phyloP scores from a whole-genome alignment of 2,329 filamentous ascomycete species.

The Fusarium sacchari region DNA sequence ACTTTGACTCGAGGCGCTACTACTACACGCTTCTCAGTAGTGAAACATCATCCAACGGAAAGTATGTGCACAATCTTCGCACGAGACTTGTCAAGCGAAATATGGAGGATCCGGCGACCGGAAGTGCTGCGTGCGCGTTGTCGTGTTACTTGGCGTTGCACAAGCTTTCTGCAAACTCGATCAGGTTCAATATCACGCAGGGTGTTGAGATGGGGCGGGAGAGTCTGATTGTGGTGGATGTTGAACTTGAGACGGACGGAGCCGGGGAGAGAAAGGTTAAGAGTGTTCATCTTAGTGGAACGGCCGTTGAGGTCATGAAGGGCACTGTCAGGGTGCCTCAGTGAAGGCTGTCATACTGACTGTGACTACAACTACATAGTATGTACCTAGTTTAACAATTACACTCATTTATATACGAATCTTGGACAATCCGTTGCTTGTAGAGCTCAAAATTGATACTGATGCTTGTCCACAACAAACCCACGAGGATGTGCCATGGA shows the following conservation, averaged over 20 bases:
- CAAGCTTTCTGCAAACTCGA: constrained; percentile 37
- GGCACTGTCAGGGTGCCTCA: not conserved
- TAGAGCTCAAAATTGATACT: too few species aligned
- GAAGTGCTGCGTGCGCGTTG: constrained; percentile 68
- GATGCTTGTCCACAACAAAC: too few species aligned
- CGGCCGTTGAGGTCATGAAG: constrained; percentile 12
- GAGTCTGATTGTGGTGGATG: constrained; percentile 60
- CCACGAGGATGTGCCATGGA: too few species aligned
- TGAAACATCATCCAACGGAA: constrained; percentile 29
- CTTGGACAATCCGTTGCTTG: accelerated
- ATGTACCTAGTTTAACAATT: not conserved
- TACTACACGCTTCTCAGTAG: constrained; percentile 63
- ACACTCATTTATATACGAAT: accelerated
- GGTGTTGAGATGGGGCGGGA: constrained; percentile 73
- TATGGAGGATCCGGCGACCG: constrained; percentile 69
- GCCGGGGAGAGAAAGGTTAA: not conserved
- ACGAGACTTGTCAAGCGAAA: constrained; percentile 66
- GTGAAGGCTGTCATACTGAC: not conserved
- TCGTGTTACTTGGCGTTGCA: constrained; percentile 62
- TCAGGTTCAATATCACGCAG: constrained; percentile 65
- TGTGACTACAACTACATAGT: accelerated
- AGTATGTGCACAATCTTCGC: constrained; percentile 52
- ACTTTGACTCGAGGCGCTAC: constrained; percentile 62
- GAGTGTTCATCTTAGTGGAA: constrained; percentile 22
- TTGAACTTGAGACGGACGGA: constrained; percentile 37